A percentile compares a stretch with the other conserved stretches of the same genome.
phyloP scores from a whole-genome alignment of 352 stramenopile species.

The Pelagophyceae sp. region DNA sequence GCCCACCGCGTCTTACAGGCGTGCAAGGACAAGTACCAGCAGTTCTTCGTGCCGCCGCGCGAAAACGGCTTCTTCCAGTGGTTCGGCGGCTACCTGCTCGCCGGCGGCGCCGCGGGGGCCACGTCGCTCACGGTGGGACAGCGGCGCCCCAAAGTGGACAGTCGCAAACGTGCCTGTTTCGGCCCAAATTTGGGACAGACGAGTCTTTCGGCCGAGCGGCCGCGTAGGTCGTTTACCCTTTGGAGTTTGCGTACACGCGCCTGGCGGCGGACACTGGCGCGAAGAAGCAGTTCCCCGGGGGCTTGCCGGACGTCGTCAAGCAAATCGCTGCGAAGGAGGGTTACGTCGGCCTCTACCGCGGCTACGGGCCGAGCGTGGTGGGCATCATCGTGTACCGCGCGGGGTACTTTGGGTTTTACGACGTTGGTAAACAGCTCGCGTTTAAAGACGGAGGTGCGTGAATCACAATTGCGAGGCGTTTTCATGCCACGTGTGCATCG shows the following conservation, averaged over 20 bases:
- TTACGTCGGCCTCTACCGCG: conserved; percentile 52
- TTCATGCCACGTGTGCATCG: too few species aligned
- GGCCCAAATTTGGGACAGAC: too few species aligned
- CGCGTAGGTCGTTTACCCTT: conserved; percentile 79
- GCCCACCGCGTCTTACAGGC: too few species aligned
- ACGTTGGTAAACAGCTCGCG: conserved; percentile 59
- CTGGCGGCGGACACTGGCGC: conserved; percentile 50
- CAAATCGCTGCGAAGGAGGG: conserved; percentile 45
- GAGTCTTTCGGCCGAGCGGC: too few species aligned
- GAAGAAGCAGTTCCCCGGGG: conserved; percentile 34
- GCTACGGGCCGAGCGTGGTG: conserved; percentile 49
- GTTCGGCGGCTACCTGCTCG: neutral
- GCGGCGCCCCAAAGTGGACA: too few species aligned
- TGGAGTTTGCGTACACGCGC: conserved; percentile 54
- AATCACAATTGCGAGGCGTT: too few species aligned
- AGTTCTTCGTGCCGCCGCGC: neutral
- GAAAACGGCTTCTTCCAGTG: neutral
- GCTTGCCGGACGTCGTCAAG: conserved; percentile 48
- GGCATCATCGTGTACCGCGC: conserved; percentile 52
- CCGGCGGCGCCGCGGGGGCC: neutral
- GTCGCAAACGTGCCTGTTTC: too few species aligned
- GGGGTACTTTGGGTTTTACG: conserved; percentile 56
- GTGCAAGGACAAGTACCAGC: conserved; percentile 11
- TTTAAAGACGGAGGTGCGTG: neutral
- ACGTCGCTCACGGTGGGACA: neutral